A percentile compares a stretch with the other conserved stretches of the same genome.
Conservation (phyloP, 2,329 filamentous ascomycete species). For the Claviceps humidiphila region DNA sequence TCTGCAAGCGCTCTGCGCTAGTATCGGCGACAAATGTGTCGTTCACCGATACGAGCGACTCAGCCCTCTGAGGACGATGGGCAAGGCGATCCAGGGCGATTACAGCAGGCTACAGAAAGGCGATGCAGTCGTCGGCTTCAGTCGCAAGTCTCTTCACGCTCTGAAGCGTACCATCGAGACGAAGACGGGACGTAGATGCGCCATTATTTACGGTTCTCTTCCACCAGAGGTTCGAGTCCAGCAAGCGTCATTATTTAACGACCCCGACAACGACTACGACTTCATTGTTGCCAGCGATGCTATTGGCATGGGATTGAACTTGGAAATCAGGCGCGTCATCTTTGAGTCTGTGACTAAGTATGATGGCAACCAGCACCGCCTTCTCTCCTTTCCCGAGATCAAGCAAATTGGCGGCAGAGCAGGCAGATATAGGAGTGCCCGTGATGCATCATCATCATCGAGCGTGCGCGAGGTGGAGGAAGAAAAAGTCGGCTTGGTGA, state of each 20-base stretch:
- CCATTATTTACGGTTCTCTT: slow-evolving; percentile 83
- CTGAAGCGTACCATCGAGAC: slow-evolving; percentile 68
- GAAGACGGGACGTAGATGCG: slow-evolving; percentile 64
- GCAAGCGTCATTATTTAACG: slow-evolving; percentile 88
- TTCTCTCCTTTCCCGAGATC: slow-evolving; percentile 60
- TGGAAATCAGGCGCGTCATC: slow-evolving; percentile 82
- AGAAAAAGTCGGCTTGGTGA: slow-evolving; percentile 58
- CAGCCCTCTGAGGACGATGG: slow-evolving; percentile 59
- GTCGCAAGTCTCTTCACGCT: slow-evolving; percentile 65
- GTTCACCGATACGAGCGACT: slow-evolving; percentile 77
- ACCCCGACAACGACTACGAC: slow-evolving; percentile 91
- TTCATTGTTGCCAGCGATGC: slow-evolving; percentile 88
- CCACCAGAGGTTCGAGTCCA: slow-evolving; percentile 87
- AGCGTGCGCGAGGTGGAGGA: slow-evolving; percentile 12
- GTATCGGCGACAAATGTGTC: slow-evolving; percentile 68
- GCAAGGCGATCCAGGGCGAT: slow-evolving; percentile 47
- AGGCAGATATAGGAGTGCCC: slow-evolving; percentile 66
- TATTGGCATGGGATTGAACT: slow-evolving; percentile 92
- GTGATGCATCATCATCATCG: slow-evolving; percentile 9
- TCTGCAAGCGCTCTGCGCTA: slow-evolving; percentile 62
- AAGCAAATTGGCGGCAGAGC: slow-evolving; percentile 94
- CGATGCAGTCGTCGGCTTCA: slow-evolving; percentile 82
- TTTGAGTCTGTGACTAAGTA: slow-evolving; percentile 70
- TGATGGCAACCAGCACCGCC: slow-evolving; percentile 43
- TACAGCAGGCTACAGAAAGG: slow-evolving; percentile 65